These are phyloP conservation scores for Castanopsis chinensis DNA, from an alignment of 306 rosid genomes.

Conservation along the genomic window DNA sequence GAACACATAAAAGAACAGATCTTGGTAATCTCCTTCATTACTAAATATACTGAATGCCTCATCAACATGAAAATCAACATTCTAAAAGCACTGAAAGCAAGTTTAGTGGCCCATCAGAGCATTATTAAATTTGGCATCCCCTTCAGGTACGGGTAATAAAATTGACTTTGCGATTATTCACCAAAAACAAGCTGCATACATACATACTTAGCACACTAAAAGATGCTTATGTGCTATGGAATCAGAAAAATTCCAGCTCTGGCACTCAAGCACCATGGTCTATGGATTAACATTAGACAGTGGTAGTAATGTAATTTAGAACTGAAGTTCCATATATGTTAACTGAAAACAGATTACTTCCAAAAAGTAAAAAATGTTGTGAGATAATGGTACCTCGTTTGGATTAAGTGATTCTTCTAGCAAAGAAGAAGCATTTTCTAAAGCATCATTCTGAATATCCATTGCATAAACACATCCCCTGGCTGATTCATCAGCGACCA, in stretches of 20 bases:
- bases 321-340: no score
- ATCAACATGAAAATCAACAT: background rate
- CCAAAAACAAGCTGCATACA: no score
- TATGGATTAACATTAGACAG: no score
- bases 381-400: slow-evolving; percentile 42
- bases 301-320: no score
- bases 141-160: no score
- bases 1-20: background rate
- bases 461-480: slow-evolving; percentile 61
- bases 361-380: background rate
- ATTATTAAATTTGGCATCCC: no score
- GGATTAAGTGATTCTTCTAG: slow-evolving; percentile 52
- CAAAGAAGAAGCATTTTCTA: slow-evolving; percentile 54
- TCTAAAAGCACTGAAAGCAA: no score
- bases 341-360: no score
- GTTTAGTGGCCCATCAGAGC: no score
- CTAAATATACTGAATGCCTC: background rate
- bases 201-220: background rate
- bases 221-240: background rate
- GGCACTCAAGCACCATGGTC: no score
- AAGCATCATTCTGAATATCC: slow-evolving; percentile 80
- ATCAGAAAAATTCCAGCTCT: no score
- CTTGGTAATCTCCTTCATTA: background rate
- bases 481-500: slow-evolving; percentile 71
- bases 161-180: no score